A percentile compares a stretch with the other conserved stretches of the same genome.
Evolutionary conservation across 495 filamentous ascomycete species (phyloP).

Genomic region (Aspergillus heteromorphus): DNA sequence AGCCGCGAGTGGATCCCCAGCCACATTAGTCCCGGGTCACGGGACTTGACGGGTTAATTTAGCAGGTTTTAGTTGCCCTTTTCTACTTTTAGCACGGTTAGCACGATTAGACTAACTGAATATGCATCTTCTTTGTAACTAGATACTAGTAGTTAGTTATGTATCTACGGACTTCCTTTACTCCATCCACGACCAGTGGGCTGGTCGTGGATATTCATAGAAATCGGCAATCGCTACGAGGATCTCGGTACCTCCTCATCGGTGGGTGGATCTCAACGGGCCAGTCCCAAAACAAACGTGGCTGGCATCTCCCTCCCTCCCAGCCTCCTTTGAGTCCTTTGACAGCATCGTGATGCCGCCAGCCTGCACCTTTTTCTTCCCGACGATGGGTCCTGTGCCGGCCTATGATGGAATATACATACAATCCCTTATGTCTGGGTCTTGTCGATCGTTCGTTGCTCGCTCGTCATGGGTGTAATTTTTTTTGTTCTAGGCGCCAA

Average conservation of each 20-base stretch:
- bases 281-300: constrained; percentile 12
- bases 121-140: no score
- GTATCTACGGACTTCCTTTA: not conserved
- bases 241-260: not conserved
- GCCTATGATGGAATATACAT: constrained; percentile 11
- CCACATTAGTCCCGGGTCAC: no score
- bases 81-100: no score
- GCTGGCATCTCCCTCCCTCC: constrained; percentile 13
- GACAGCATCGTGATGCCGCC: constrained; percentile 16
- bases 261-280: not conserved
- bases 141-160: no score
- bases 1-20: no score
- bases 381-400: constrained; percentile 11
- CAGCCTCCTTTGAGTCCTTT: constrained; percentile 25
- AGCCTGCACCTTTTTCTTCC: constrained; percentile 15
- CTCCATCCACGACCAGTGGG: not conserved
- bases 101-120: no score
- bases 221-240: not conserved
- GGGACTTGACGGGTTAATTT: no score
- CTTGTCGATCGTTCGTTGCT: not conserved
- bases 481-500: not conserved
- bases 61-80: no score
- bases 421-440: no score
- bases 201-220: not conserved
- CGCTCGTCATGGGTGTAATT: not conserved